These are phyloP conservation scores for Sistotremastrum suecicum DNA, from an alignment of 768 basidiomycete genomes.

Conservation along the genomic window DNA sequence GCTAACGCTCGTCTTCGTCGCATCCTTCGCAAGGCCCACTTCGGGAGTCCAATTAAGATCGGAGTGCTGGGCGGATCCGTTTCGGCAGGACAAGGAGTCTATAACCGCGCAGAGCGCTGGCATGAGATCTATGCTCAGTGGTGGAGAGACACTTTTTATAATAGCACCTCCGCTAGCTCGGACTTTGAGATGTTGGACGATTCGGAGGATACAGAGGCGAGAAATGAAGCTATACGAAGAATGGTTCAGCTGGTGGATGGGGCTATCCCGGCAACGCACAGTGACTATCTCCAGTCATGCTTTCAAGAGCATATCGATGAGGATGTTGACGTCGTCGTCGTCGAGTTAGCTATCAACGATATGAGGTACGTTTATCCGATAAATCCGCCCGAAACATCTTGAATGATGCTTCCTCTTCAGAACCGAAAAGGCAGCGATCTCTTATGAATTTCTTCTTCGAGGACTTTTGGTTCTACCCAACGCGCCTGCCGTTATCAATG, in stretches of 20 bases:
- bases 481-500: conserved; percentile 17
- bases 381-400: too few species aligned
- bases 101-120: conserved; percentile 3
- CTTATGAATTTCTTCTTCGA: conserved; percentile 20
- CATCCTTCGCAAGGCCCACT: conserved; percentile 1
- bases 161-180: background rate
- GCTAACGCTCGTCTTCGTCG: conserved; percentile 6
- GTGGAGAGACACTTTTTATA: background rate
- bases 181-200: too few species aligned
- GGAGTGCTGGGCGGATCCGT: conserved; percentile 5
- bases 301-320: conserved; percentile 5
- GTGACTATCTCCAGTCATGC: conserved; percentile 6
- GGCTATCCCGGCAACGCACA: conserved; percentile 4
- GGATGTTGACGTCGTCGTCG: conserved; percentile 6
- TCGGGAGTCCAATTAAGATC: conserved; percentile 1
- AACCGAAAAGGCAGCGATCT: conserved; percentile 8
- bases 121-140: conserved; percentile 1
- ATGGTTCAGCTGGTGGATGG: conserved; percentile 1
- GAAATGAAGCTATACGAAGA: too few species aligned
- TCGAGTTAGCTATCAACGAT: conserved; percentile 7
- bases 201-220: background rate
- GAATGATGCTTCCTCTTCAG: background rate
- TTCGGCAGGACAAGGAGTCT: conserved; percentile 4
- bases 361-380: conserved; percentile 1
- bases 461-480: conserved; percentile 15